phyloP scores from a whole-genome alignment of 1,284 basidiomycete species.

The Naganishia sp. region DNA sequence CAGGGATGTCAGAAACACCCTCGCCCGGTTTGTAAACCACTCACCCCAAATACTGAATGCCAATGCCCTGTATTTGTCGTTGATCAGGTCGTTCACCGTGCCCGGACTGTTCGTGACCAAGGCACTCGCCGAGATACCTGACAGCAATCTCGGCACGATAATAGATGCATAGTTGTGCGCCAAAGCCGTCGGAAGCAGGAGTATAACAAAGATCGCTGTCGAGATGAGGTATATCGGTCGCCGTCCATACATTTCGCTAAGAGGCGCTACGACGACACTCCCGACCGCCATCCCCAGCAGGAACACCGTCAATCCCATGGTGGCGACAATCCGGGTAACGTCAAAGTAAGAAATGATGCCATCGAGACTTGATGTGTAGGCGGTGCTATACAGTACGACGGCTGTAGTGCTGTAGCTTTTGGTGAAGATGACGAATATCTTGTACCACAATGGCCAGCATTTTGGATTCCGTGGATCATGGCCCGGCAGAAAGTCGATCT shows the following conservation, averaged over 20 bases:
- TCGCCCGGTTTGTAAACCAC: neutral
- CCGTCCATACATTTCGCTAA: constrained; percentile 65
- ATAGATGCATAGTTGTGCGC: constrained; percentile 18
- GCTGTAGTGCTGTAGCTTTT: constrained; percentile 25
- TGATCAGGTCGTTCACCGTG: constrained; percentile 24
- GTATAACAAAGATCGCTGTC: constrained; percentile 40
- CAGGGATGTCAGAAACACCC: neutral
- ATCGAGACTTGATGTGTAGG: constrained; percentile 27
- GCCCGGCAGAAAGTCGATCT: constrained; percentile 6
- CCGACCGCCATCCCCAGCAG: constrained; percentile 54
- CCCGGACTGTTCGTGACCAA: constrained; percentile 19
- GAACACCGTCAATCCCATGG: constrained; percentile 65
- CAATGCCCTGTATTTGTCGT: constrained; percentile 23
- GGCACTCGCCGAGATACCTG: constrained; percentile 6
- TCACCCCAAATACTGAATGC: constrained; percentile 29
- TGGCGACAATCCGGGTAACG: constrained; percentile 59
- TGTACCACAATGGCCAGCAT: constrained; percentile 22
- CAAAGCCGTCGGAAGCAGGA: constrained; percentile 13
- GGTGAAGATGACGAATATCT: constrained; percentile 22
- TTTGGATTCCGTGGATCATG: constrained; percentile 19
- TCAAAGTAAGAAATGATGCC: constrained; percentile 58
- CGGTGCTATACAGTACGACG: constrained; percentile 28
- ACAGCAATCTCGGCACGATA: constrained; percentile 5
- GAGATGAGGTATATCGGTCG: constrained; percentile 57
- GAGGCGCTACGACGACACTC: constrained; percentile 62